These are phyloP conservation scores for Metarhizium robertsii DNA, from an alignment of 2,329 filamentous ascomycete genomes.

Conservation along the genomic window DNA sequence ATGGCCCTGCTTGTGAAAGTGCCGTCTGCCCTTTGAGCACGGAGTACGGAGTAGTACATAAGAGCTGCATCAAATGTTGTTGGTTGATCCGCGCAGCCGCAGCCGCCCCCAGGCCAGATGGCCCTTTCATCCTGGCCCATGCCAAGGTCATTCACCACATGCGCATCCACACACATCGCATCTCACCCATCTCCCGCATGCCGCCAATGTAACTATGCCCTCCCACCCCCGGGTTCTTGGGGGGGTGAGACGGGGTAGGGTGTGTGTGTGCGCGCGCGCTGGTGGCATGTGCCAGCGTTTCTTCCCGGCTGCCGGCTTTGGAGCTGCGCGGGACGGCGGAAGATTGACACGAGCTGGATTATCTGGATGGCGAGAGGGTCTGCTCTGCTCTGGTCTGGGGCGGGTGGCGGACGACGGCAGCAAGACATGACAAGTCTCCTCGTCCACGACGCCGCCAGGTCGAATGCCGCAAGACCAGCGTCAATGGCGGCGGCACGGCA, in stretches of 20 bases:
- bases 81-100: neutral
- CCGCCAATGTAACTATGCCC: neutral
- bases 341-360: no score
- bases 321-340: conserved; percentile 1
- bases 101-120: neutral
- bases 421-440: no score
- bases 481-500: neutral
- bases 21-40: neutral
- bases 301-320: conserved; percentile 5
- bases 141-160: neutral
- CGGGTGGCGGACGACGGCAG: no score
- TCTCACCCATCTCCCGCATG: neutral
- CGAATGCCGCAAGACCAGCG: neutral
- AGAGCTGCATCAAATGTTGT: neutral
- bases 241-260: neutral
- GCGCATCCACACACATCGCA: neutral
- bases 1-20: neutral
- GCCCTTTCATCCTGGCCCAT: neutral
- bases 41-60: neutral
- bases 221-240: no score
- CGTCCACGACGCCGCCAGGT: neutral
- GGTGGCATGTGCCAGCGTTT: conserved; percentile 7
- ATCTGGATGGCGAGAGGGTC: no score
- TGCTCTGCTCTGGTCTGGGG: no score
- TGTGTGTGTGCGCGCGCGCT: neutral